Base-by-base conservation (phyloP, 495 filamentous ascomycete species). In the Xylaria castorea region DNA sequence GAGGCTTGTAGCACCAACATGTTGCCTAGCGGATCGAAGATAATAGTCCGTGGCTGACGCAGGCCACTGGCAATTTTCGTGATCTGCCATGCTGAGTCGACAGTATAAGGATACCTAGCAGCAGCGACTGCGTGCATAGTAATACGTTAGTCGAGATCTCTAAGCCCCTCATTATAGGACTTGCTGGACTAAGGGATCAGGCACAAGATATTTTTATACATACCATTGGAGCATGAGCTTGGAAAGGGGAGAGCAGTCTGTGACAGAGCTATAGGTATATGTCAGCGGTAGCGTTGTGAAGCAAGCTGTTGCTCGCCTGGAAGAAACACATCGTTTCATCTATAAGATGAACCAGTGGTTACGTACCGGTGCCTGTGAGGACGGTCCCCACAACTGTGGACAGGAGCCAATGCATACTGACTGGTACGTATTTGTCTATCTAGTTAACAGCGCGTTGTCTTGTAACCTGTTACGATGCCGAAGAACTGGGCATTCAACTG, bases 1-100 rank as follows among this genome's bases (percentile, higher is more conserved):
- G 82, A 81, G 68, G 84, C 80, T 75, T 91, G 81, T 40, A 91
- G 79, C 14, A 92, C 86, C 1, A 92, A 81, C 50, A 92, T 81
- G 65, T 80, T 76, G 36, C 79, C 81, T 30, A 76, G 73, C 34
- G 69, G 72, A 66, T 81, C 81, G 50, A 83, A 81, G 65, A 79
- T 72, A 51, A 83, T 72, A 1, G 71, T 76, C 51, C 80, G 79
- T 8, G 81, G 80, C 60, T 75, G 78, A 48, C 74, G 73, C 53
- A 83, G 72, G 55, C 80, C 77, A 22, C 77, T 76, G 46, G 75
- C 78, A 57, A 82, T 76, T 70, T 81, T 80, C 53, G 79, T 80
- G 51, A 75, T 75, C 50, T 80, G 55, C 80, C 80, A 82, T 48
- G 71, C 80, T 9, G 73, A 42, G 51, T 80, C 79, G 30, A 79